Evolutionary conservation across 2,329 filamentous ascomycete species (phyloP).

Genomic region (Paramyrothecium roridum): DNA sequence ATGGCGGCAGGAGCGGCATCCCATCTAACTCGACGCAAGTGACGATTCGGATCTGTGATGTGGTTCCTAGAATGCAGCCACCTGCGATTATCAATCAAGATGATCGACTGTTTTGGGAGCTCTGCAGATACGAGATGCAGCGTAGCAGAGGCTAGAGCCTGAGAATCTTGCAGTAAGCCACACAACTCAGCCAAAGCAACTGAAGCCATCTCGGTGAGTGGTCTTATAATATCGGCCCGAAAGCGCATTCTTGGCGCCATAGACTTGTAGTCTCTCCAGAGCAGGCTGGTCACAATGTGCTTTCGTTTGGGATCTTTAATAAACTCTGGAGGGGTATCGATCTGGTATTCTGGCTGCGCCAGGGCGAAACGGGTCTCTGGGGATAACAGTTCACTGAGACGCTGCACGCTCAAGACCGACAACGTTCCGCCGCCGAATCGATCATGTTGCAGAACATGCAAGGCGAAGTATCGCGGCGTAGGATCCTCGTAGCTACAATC

Average conservation of each 20-base stretch:
- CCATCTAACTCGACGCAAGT: constrained; percentile 31
- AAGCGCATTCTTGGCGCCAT: no score
- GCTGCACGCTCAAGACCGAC: constrained; percentile 31
- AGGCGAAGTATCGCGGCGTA: constrained; percentile 34
- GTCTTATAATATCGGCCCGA: no score
- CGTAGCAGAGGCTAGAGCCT: no score
- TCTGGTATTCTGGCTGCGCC: constrained; percentile 22
- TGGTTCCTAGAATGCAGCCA: constrained; percentile 30
- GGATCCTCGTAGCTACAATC: constrained; percentile 38
- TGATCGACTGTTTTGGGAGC: constrained; percentile 21
- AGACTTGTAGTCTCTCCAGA: no score
- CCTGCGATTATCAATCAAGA: constrained; percentile 29
- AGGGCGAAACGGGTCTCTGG: constrained; percentile 15
- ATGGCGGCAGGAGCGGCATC: no score
- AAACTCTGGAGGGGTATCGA: constrained; percentile 29
- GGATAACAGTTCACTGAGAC: constrained; percentile 21
- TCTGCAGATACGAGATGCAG: constrained; percentile 19
- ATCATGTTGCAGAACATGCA: constrained; percentile 39
- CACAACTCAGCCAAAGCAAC: no score
- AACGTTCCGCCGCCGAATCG: constrained; percentile 34
- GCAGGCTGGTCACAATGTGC: constrained; percentile 17
- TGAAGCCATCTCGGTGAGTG: constrained; percentile 1
- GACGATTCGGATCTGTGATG: constrained; percentile 28
- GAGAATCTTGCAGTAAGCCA: no score
- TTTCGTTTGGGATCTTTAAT: constrained; percentile 20